A percentile compares a stretch with the other conserved stretches of the same genome.
Evolutionary conservation across 2,329 filamentous ascomycete genomes (phyloP).

Genomic region (Fusarium keratoplasticum): DNA sequence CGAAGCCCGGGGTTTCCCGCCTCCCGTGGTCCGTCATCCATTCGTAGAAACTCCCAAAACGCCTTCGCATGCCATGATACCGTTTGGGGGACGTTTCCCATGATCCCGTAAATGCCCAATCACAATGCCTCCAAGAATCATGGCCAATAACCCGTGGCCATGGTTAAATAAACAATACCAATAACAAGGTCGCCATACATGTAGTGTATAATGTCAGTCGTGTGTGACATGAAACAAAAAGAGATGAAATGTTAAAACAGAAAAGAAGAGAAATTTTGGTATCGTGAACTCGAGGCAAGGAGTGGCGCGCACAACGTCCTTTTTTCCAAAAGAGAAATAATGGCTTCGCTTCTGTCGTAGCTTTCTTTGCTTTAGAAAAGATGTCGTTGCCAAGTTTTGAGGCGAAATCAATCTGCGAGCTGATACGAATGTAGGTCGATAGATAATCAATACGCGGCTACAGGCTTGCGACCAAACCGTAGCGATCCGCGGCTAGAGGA

Average conservation of each 20-base stretch:
- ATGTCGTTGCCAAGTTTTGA: background rate
- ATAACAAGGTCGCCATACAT: conserved; percentile 18
- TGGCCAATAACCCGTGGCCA: background rate
- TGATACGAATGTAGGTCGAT: background rate
- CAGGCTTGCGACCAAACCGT: conserved; percentile 49
- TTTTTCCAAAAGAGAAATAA: conserved; percentile 7
- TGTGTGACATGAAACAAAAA: conserved; percentile 10
- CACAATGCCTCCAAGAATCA: conserved; percentile 12
- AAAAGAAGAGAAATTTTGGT: conserved; percentile 20
- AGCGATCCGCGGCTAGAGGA: conserved; percentile 49
- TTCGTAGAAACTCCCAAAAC: conserved; percentile 29
- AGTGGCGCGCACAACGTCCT: conserved; percentile 6
- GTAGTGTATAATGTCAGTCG: conserved; percentile 4
- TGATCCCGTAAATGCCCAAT: conserved; percentile 22
- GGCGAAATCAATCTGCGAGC: background rate
- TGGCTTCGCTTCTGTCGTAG: background rate
- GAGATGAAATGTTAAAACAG: conserved; percentile 34
- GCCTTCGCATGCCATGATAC: conserved; percentile 35
- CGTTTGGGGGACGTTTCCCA: conserved; percentile 11
- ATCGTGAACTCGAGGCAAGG: conserved; percentile 12
- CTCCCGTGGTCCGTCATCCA: background rate
- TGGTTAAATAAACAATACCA: conserved; percentile 15
- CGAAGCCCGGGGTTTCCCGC: conserved; percentile 18
- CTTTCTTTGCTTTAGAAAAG: background rate
- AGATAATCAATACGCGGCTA: conserved; percentile 51